Percentiles rank a stretch among this genome's conserved stretches.
These are phyloP conservation scores for Leucogyrophana mollusca DNA, from an alignment of 768 basidiomycete species.

Conservation along the genomic window DNA sequence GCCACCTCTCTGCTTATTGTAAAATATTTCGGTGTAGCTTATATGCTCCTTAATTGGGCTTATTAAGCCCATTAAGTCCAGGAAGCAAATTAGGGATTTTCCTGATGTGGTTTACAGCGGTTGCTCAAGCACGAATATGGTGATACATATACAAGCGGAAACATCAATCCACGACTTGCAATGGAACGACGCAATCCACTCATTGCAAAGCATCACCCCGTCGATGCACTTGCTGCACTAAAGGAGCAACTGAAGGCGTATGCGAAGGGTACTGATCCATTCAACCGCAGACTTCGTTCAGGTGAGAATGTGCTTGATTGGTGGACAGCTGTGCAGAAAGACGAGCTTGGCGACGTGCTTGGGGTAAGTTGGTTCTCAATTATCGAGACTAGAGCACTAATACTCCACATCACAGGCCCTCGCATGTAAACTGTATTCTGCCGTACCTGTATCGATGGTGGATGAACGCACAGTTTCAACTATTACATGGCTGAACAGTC, in stretches of 20 bases:
- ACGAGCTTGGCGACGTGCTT: conserved; percentile 3
- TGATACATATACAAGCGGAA: not conserved
- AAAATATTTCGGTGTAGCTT: too few relatives aligned
- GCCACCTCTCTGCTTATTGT: too few relatives aligned
- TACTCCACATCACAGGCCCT: not conserved
- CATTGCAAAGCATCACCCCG: not conserved
- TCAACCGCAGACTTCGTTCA: not conserved
- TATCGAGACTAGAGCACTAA: too few relatives aligned
- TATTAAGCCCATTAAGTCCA: too few relatives aligned
- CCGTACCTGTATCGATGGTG: conserved; percentile 4
- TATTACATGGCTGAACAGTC: conserved; percentile 10
- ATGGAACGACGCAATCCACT: conserved; percentile 3
- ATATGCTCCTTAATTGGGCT: too few relatives aligned
- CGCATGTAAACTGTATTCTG: conserved; percentile 3
- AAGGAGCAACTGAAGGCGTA: conserved; percentile 6
- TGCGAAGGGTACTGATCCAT: conserved; percentile 1
- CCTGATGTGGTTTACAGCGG: not conserved
- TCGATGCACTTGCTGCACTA: not conserved
- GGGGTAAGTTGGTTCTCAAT: too few relatives aligned
- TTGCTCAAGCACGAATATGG: conserved; percentile 1
- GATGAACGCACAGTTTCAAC: conserved; percentile 11
- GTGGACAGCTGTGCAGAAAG: conserved; percentile 3
- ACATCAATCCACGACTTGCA: not conserved
- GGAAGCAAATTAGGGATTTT: too few relatives aligned
- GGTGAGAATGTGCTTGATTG: not conserved